Evolutionary conservation across 176 grass and related monocot genomes (phyloP), one percentile per base, ranked within the genome.

Genomic region (Paspalum notatum): DNA sequence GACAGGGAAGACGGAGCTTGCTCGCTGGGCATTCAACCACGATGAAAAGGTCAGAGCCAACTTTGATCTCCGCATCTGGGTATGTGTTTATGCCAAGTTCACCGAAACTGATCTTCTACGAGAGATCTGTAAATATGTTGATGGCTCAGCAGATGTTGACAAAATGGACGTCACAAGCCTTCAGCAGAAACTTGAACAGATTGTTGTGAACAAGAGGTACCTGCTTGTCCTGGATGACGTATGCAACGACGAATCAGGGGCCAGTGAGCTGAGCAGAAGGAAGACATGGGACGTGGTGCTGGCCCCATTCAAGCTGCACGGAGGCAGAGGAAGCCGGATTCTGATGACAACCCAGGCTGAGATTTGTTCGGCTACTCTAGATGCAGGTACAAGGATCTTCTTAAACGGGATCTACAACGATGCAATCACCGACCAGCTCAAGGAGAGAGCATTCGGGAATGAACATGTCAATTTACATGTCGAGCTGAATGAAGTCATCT

Each of bases 1-100:
- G 2, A 75, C 17, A 38, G 72, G 72, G 39, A 75, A 75, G 53
- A 75, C 72, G 7, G 72, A 58, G 72, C 72, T 75, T 25, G 72
- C 54, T 44, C 72, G 72, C 11, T 10, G 7, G 52, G 72, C 0
- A 4, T 75, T 16, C 13, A 11, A 38, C 12, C 9, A 44, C 1
- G 4, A 26, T 1, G n/a, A n/a, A n/a, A n/a, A 21, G 3, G 22
- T 15, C 9, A 0, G 22, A 45, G 43, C n/a, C n/a, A n/a, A n/a
- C n/a, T 75, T 75, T 5, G 37, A n/a, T 17, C 53, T 59, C n/a
- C 1, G 11, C 38, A 59, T 75, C 22, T 75, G 72, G 72, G 53
- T 25, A 8, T 56, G 22, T 20, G 72, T 58, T n/a, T 76, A 61
- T 5, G 21, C 4, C 74, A 76, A 62, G 74, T 46, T 61, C 12